Conservation (phyloP, 2,329 filamentous ascomycete genomes). For the Dendryphion nanum region DNA sequence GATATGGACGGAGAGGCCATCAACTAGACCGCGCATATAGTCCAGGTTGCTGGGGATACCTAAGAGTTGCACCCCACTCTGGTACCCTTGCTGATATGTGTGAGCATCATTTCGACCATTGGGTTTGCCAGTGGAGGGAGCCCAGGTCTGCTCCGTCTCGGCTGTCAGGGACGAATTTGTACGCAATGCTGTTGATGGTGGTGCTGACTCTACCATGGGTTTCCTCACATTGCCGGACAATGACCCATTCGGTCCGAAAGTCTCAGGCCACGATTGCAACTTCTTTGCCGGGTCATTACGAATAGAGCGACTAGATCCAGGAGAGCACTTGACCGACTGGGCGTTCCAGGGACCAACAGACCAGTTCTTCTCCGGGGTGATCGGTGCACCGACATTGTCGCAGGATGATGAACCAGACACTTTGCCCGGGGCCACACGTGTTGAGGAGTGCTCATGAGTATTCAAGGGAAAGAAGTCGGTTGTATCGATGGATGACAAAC, state of each 20-base stretch:
- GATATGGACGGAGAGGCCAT: conserved; percentile 31
- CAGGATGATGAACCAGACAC: conserved; percentile 9
- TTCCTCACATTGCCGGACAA: conserved; percentile 6
- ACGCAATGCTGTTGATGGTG: conserved; percentile 1
- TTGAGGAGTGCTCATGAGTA: conserved; percentile 41
- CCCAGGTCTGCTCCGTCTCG: conserved; percentile 17
- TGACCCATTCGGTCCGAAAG: conserved; percentile 24
- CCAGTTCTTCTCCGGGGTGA: conserved; percentile 38
- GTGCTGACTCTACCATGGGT: background rate
- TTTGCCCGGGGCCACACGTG: conserved; percentile 25
- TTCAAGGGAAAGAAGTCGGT: conserved; percentile 43
- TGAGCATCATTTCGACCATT: too few relatives aligned
- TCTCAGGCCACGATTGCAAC: conserved; percentile 31
- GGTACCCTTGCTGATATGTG: conserved; percentile 40
- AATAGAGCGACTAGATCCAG: background rate
- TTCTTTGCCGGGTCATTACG: conserved; percentile 11
- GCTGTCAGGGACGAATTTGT: conserved; percentile 21
- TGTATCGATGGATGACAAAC: conserved; percentile 40
- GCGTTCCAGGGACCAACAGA: conserved; percentile 36
- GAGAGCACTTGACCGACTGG: background rate
- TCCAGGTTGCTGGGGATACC: conserved; percentile 31
- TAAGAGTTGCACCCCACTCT: conserved; percentile 35
- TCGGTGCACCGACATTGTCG: conserved; percentile 19
- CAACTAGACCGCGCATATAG: conserved; percentile 33
- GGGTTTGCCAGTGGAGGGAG: conserved; percentile 32